Evolutionary conservation across 192 early-diverging fungal genomes (phyloP), one percentile per base, ranked within the genome.

Genomic region (Coemansia interrupta): DNA sequence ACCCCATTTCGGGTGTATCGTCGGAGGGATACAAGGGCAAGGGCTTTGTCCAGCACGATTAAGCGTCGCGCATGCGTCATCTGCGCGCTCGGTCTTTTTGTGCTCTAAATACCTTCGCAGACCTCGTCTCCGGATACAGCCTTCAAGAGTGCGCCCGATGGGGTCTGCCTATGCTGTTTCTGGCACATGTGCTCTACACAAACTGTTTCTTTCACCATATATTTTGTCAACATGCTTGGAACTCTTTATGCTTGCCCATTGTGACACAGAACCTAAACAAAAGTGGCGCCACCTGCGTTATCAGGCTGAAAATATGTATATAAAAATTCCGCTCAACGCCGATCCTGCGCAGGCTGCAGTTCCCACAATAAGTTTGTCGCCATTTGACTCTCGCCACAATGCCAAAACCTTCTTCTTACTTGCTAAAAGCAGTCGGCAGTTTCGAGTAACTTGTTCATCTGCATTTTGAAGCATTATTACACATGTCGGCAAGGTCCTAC

Each of bases 21-120:
- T 92, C 90, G 53, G 88, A 89, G 60, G 80, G 77, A 50, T 91
- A 91, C 82, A 80, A 83, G 77, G 89, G 89, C 73, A 80, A 81
- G 51, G 89, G 89, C 57, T 84, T 84, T 60, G 82, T 89, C 68
- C 73, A 77, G 68, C 61, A 49, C 60, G 41, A 61, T 23, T 72
- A 63, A 43, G 9, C 41, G 43, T n/a, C 43, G 51, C 28, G 38
- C 30, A 41, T 46, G 46, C 12, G 43, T 20, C 43, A 20, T 45
- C 50, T 45, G 15, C 6, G 20, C 32, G 10, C 32, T 36, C 32
- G 10, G 32, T 36, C 32, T 36, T 1, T 36, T 36, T 36, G 32
- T 36, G 32, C 32, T 36, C 5, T 36, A 8, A 36, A 29, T 39
- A 56, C 24, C 4, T 56, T 17, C 22, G 18, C 10, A 26, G 15